Percentiles rank a stretch among this genome's conserved stretches.
phyloP scores from a whole-genome alignment of 305 asterid genomes.

The Ilex paraguariensis region DNA sequence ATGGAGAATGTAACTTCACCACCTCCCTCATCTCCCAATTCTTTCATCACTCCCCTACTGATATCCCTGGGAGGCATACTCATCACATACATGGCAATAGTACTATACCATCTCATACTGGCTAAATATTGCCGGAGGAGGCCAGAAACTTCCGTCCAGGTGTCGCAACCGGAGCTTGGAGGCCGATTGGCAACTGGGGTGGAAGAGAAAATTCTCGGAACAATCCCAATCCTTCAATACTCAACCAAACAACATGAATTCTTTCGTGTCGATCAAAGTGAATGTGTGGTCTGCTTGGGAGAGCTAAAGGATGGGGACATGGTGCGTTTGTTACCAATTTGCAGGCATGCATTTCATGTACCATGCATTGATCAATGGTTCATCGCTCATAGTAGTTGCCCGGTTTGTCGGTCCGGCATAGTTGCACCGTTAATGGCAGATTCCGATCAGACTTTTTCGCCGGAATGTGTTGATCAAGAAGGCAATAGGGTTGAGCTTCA shows the following conservation, averaged over 20 bases:
- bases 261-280: conserved; percentile 30
- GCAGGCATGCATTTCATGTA: conserved; percentile 68
- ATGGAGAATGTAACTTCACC: no score
- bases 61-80: conserved; percentile 26
- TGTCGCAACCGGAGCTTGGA: not conserved
- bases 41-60: conserved; percentile 21
- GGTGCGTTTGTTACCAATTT: conserved; percentile 55
- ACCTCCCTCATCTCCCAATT: not conserved
- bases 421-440: not conserved
- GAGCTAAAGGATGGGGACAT: conserved; percentile 47
- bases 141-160: conserved; percentile 7
- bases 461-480: not conserved
- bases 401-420: conserved; percentile 48
- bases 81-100: conserved; percentile 23
- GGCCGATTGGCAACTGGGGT: conserved; percentile 24
- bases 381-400: conserved; percentile 49
- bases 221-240: conserved; percentile 48
- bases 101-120: conserved; percentile 47
- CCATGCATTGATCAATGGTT: conserved; percentile 70
- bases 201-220: conserved; percentile 36
- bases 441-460: not conserved
- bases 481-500: not conserved
- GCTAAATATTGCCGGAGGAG: conserved; percentile 35
- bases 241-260: conserved; percentile 11
- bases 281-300: conserved; percentile 70